These are phyloP conservation scores for Carex cristatella DNA, from an alignment of 176 grass and related monocot genomes.

Conservation along the genomic window DNA sequence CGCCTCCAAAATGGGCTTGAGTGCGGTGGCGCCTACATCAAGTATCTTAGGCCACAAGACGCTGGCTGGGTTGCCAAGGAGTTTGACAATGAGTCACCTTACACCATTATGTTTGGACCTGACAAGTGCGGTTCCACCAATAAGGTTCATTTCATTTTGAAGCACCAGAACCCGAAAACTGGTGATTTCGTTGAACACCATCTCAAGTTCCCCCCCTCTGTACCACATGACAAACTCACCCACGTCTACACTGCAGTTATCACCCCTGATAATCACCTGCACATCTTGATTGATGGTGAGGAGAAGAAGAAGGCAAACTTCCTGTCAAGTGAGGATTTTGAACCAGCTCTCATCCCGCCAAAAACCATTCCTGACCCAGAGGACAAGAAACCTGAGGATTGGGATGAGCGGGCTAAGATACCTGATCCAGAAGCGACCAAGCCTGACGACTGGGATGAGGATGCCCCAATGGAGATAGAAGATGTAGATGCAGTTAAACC, in stretches of 20 bases:
- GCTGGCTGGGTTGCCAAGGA: slow-evolving; percentile 61
- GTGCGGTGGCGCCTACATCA: slow-evolving; percentile 92
- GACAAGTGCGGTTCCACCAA: slow-evolving; percentile 97
- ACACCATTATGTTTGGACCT: slow-evolving; percentile 98
- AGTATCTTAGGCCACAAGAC: slow-evolving; percentile 72
- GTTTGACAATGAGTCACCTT: slow-evolving; percentile 94
- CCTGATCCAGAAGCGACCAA: slow-evolving; percentile 69
- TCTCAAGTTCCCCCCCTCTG: slow-evolving; percentile 83
- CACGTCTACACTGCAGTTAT: slow-evolving; percentile 94
- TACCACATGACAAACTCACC: slow-evolving; percentile 82
- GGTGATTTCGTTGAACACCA: slow-evolving; percentile 91
- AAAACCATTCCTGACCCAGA: slow-evolving; percentile 95
- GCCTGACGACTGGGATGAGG: slow-evolving; percentile 95
- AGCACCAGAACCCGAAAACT: slow-evolving; percentile 93
- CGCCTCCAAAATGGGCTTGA: slow-evolving; percentile 91
- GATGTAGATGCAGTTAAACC: slow-evolving; percentile 87
- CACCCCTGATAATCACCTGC: slow-evolving; percentile 79
- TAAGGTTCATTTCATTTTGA: slow-evolving; percentile 97
- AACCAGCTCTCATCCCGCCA: slow-evolving; percentile 73
- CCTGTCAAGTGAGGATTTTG: slow-evolving; percentile 79
- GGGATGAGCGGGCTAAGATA: slow-evolving; percentile 94
- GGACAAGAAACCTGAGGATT: slow-evolving; percentile 98
- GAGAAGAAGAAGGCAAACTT: slow-evolving; percentile 83
- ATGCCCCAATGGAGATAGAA: slow-evolving; percentile 84
- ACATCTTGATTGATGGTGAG: slow-evolving; percentile 84